Conservation (phyloP, 2,329 filamentous ascomycete species). For the Dothideomycetes sp. region DNA sequence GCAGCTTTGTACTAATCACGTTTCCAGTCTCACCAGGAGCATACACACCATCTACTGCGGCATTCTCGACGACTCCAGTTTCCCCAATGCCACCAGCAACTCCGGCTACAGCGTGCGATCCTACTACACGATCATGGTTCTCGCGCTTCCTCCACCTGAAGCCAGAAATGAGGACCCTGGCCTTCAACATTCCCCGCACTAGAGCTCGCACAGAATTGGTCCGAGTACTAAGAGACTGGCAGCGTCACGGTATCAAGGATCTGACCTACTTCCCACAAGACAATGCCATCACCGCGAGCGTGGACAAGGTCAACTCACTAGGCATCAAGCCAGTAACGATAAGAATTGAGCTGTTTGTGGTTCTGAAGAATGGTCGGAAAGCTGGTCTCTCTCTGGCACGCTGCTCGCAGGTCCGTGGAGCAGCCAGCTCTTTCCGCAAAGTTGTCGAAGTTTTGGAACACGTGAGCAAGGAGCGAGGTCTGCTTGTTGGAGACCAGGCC, state of each 20-base stretch:
- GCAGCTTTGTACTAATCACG: constrained; percentile 24
- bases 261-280: constrained; percentile 69
- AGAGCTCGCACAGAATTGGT: constrained; percentile 69
- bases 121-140: constrained; percentile 64
- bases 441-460: constrained; percentile 68
- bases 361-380: constrained; percentile 74
- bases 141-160: constrained; percentile 83
- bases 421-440: constrained; percentile 77
- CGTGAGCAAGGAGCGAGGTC: constrained; percentile 54
- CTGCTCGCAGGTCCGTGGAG: constrained; percentile 85
- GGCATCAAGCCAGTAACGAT: constrained; percentile 82
- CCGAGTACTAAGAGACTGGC: constrained; percentile 68
- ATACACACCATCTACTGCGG: constrained; percentile 11
- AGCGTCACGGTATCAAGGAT: constrained; percentile 63
- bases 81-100: constrained; percentile 27
- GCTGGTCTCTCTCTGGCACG: constrained; percentile 70
- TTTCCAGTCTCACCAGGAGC: constrained; percentile 13
- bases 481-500: constrained; percentile 55
- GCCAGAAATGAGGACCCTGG: constrained; percentile 65
- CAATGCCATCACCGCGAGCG: constrained; percentile 69
- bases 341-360: constrained; percentile 76
- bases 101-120: constrained; percentile 16
- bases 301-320: constrained; percentile 68
- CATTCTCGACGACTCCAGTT: constrained; percentile 10
- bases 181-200: constrained; percentile 63